A percentile compares a stretch with the other conserved stretches of the same genome.
phyloP scores from a whole-genome alignment of 306 rosid species.

The Fagus sylvatica region DNA sequence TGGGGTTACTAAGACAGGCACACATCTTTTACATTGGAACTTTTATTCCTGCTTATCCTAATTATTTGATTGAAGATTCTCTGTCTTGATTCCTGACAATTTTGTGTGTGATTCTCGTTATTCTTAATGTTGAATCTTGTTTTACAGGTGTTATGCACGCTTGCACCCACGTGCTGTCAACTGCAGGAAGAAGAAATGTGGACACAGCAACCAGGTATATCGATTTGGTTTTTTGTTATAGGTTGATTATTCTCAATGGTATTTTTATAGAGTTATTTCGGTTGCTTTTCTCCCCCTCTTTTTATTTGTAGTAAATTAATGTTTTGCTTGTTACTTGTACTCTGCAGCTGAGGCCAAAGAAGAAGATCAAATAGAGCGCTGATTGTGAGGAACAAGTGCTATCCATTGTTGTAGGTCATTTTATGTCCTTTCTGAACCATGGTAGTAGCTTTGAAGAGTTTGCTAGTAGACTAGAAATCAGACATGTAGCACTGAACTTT shows the following conservation, averaged over 20 bases:
- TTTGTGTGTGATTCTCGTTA: background rate
- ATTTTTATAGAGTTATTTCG: background rate
- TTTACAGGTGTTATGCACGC: constrained; percentile 85
- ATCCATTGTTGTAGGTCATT: constrained; percentile 19
- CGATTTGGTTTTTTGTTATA: background rate
- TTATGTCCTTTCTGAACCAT: constrained; percentile 22
- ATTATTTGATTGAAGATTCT: too few species aligned
- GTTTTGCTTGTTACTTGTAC: background rate
- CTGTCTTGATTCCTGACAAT: accelerated
- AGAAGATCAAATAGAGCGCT: constrained; percentile 86
- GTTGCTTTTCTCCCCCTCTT: background rate
- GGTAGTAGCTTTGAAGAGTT: constrained; percentile 8
- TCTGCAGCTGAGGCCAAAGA: constrained; percentile 98
- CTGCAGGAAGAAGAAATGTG: constrained; percentile 99
- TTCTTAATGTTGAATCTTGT: background rate
- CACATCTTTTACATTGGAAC: too few species aligned
- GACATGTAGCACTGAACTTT: constrained; percentile 6
- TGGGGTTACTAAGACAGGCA: too few species aligned
- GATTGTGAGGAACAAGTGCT: constrained; percentile 3
- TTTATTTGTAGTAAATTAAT: background rate
- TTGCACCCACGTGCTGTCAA: constrained; percentile 99
- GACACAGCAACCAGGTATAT: constrained; percentile 96
- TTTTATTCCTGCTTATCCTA: too few species aligned
- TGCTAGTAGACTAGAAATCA: constrained; percentile 16
- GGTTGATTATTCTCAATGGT: background rate